Conservation (phyloP, 495 filamentous ascomycete genomes). For the Elaphomyces granulatus region DNA sequence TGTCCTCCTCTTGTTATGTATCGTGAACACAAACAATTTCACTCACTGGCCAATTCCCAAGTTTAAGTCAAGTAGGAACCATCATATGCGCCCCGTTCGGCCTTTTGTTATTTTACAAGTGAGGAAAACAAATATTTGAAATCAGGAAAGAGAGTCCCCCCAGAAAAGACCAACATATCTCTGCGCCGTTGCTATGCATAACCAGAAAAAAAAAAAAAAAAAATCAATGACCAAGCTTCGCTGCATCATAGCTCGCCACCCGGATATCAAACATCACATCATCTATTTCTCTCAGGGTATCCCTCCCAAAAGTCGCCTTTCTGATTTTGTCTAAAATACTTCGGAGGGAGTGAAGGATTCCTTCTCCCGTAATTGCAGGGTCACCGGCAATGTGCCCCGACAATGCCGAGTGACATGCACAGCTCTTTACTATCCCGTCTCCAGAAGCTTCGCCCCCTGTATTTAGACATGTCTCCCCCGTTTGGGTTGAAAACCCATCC, state of each 20-base stretch:
- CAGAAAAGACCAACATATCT: neutral
- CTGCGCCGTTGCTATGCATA: constrained; percentile 32
- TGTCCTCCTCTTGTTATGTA: too few relatives aligned
- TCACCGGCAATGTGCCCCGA: constrained; percentile 1
- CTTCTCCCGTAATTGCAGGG: constrained; percentile 5
- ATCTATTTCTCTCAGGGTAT: constrained; percentile 44
- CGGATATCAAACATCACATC: constrained; percentile 55
- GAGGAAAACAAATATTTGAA: too few relatives aligned
- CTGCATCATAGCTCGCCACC: constrained; percentile 47
- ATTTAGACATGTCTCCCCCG: constrained; percentile 2
- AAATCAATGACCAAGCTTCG: constrained; percentile 25
- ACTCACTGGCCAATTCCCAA: too few relatives aligned
- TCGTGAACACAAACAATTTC: too few relatives aligned
- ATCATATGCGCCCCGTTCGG: too few relatives aligned
- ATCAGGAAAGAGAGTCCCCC: too few relatives aligned
- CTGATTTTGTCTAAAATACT: constrained; percentile 38
- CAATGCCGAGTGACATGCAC: constrained; percentile 1
- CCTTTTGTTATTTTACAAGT: too few relatives aligned
- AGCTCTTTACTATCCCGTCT: neutral
- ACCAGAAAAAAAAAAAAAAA: constrained; percentile 6
- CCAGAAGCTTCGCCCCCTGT: neutral
- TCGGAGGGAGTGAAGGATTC: constrained; percentile 36
- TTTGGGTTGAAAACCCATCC: constrained; percentile 1
- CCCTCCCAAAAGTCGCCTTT: constrained; percentile 31
- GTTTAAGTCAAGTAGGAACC: too few relatives aligned